Conservation (phyloP, 306 rosid genomes). For the Urtica urens region DNA sequence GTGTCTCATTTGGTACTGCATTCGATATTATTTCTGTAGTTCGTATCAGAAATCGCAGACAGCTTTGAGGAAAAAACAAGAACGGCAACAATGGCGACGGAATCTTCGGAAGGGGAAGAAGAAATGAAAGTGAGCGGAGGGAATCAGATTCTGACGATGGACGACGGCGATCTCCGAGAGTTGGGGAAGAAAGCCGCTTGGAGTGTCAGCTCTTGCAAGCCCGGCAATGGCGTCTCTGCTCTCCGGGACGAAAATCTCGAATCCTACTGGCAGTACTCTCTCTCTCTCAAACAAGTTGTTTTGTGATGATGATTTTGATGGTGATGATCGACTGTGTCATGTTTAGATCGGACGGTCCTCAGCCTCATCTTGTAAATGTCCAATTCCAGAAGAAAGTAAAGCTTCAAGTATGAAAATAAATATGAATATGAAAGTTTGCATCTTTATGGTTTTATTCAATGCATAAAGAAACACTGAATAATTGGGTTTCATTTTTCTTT, state of each 20-base stretch:
- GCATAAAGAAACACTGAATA: not conserved
- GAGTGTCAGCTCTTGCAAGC: constrained; percentile 95
- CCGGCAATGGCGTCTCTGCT: constrained; percentile 80
- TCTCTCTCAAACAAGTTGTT: constrained; percentile 1
- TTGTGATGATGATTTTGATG: not conserved
- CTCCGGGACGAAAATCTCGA: constrained; percentile 76
- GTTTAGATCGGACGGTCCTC: constrained; percentile 81
- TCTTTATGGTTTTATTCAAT: not conserved
- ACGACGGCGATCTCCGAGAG: constrained; percentile 75
- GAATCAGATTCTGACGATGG: constrained; percentile 30
- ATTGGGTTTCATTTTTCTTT: not conserved
- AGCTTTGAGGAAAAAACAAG: no score
- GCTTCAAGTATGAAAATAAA: constrained; percentile 46
- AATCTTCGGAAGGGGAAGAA: constrained; percentile 88
- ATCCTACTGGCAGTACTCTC: constrained; percentile 81
- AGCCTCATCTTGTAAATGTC: constrained; percentile 80
- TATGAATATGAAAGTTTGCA: not conserved
- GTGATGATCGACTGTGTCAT: not conserved
- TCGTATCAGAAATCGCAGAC: no score
- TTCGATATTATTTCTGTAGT: no score
- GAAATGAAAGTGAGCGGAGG: constrained; percentile 60
- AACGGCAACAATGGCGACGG: constrained; percentile 66
- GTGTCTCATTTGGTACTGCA: no score
- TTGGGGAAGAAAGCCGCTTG: constrained; percentile 88
- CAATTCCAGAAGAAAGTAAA: constrained; percentile 91